Evolutionary conservation across 176 grass and related monocot genomes (phyloP).

Genomic region (Miscanthus lutarioriparius): DNA sequence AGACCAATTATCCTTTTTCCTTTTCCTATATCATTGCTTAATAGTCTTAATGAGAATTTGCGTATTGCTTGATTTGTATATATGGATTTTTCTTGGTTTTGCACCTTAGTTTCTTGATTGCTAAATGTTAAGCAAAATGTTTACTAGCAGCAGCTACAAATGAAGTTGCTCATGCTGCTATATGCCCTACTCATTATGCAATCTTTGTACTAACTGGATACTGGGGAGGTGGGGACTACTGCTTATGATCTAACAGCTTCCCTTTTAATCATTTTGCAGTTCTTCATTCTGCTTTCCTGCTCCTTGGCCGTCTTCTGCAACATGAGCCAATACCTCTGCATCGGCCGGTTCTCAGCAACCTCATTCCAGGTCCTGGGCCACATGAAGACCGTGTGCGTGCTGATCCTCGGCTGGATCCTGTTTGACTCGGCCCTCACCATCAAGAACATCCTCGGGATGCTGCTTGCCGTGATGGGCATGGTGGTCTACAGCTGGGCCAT

Average conservation of each 20-base stretch:
- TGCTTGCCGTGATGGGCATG: conserved; percentile 91
- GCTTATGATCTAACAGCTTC: conserved; percentile 6
- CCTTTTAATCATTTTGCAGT: conserved; percentile 45
- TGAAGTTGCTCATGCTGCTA: neutral
- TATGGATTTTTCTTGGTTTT: neutral
- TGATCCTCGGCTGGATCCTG: conserved; percentile 82
- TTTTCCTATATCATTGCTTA: neutral
- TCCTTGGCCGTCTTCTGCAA: conserved; percentile 89
- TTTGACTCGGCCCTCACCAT: conserved; percentile 85
- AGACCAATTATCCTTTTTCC: neutral
- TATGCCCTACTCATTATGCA: neutral
- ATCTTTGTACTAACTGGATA: neutral
- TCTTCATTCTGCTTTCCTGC: conserved; percentile 88
- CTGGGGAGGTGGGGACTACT: neutral
- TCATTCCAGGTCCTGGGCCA: conserved; percentile 93
- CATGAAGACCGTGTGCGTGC: conserved; percentile 88
- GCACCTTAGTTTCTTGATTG: neutral
- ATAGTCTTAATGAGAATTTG: neutral
- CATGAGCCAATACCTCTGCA: conserved; percentile 97
- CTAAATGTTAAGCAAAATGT: neutral
- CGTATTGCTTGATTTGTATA: no score
- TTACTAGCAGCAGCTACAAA: neutral
- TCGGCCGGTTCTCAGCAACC: conserved; percentile 84
- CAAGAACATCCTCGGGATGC: conserved; percentile 85
- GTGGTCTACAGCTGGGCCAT: conserved; percentile 88